Evolutionary conservation across 2,329 filamentous ascomycete species (phyloP).

Genomic region (Calonectria ilicicola): DNA sequence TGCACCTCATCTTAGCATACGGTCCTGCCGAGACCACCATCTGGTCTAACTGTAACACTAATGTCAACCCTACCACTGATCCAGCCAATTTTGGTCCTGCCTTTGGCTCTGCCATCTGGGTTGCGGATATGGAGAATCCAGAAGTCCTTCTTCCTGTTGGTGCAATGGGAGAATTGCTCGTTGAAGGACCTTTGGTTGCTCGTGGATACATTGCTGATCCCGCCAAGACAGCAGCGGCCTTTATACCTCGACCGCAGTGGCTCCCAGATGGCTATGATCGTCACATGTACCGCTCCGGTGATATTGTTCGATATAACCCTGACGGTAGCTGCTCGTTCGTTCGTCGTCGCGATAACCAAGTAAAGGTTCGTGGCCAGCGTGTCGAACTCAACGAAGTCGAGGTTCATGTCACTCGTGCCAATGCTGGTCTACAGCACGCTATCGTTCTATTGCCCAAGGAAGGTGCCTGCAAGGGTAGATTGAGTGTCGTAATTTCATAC

Average conservation of each 20-base stretch:
- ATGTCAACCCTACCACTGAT: not conserved
- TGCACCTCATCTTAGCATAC: not conserved
- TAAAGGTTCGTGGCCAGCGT: slow-evolving; percentile 69
- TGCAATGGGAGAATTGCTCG: slow-evolving; percentile 9
- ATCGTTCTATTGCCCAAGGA: slow-evolving; percentile 7
- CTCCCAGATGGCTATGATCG: not conserved
- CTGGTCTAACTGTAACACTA: slow-evolving; percentile 2
- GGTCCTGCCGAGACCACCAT: not conserved
- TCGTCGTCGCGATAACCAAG: slow-evolving; percentile 67
- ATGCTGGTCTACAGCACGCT: not conserved
- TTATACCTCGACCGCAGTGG: not conserved
- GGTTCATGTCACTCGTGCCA: slow-evolving; percentile 10
- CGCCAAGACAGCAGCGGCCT: not conserved
- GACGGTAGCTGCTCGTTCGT: slow-evolving; percentile 57
- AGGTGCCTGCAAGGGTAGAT: slow-evolving; percentile 24
- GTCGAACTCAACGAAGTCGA: slow-evolving; percentile 56
- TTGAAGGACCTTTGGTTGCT: slow-evolving; percentile 37
- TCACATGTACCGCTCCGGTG: slow-evolving; percentile 59
- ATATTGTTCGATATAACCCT: slow-evolving; percentile 56
- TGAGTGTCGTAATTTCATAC: slow-evolving; percentile 5
- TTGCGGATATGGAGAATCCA: not conserved
- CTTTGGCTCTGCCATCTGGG: not conserved
- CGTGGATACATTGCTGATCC: slow-evolving; percentile 29
- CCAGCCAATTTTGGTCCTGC: not conserved
- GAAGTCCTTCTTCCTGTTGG: not conserved